Percentiles rank a stretch among this genome's conserved stretches.
These are phyloP conservation scores for Paecilomyces dactylethromorphus DNA, from an alignment of 2,329 filamentous ascomycete species.

Conservation along the genomic window DNA sequence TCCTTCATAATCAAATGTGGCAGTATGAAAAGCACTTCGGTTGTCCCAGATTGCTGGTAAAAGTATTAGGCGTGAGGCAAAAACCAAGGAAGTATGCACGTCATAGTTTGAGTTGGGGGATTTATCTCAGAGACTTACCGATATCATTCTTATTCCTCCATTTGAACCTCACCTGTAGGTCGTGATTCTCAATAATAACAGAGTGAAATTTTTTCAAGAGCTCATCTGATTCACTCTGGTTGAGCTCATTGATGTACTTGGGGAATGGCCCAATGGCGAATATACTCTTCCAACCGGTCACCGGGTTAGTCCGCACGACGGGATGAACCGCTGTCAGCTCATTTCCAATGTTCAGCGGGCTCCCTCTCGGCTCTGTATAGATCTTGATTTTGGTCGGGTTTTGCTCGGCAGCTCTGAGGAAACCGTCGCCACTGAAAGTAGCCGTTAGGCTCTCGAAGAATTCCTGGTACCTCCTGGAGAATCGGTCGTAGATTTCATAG, in stretches of 20 bases:
- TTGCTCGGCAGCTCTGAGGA: background rate
- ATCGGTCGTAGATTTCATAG: constrained; percentile 60
- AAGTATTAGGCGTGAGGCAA: background rate
- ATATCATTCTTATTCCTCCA: background rate
- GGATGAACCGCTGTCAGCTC: background rate
- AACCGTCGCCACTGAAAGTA: constrained; percentile 25
- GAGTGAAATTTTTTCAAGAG: background rate
- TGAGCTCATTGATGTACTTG: background rate
- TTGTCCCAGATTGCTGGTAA: background rate
- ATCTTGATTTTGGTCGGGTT: background rate
- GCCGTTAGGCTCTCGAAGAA: constrained; percentile 43
- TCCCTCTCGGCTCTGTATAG: background rate
- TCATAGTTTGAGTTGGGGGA: no score
- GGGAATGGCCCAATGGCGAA: background rate
- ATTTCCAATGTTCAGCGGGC: background rate
- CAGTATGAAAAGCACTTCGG: background rate
- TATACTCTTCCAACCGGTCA: background rate
- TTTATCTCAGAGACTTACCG: background rate
- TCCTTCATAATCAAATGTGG: background rate
- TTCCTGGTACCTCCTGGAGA: constrained; percentile 49
- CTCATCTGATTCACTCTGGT: background rate
- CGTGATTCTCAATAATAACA: background rate
- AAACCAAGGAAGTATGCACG: background rate
- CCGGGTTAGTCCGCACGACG: background rate
- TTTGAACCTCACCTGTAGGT: background rate